Percentiles rank a stretch among this genome's conserved stretches.
These are phyloP conservation scores for Coffea eugenioides DNA, from an alignment of 257 asterid species.

Conservation along the genomic window DNA sequence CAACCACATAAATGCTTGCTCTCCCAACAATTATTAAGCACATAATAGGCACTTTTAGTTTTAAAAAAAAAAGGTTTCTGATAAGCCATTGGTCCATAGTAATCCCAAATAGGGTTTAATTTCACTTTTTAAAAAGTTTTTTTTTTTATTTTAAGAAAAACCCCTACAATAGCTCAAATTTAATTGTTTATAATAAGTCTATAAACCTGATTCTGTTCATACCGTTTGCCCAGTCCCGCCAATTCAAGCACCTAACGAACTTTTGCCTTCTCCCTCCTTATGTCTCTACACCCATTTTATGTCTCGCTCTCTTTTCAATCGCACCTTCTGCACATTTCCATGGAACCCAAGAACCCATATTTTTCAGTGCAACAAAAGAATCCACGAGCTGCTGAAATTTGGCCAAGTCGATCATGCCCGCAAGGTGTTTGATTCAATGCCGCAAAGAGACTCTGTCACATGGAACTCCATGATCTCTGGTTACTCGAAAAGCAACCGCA, in stretches of 20 bases:
- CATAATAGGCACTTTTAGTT: no score
- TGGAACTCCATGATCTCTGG: constrained; percentile 18
- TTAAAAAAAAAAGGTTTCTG: no score
- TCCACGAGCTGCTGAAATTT: background rate
- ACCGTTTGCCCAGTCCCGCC: background rate
- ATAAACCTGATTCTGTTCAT: no score
- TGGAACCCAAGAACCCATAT: background rate
- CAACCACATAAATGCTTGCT: no score
- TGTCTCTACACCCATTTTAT: background rate
- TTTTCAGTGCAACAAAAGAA: constrained; percentile 17
- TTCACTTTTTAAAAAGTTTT: no score
- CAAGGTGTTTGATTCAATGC: constrained; percentile 22
- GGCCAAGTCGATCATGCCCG: constrained; percentile 21
- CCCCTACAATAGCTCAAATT: no score
- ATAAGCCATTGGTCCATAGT: no score
- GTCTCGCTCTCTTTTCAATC: constrained; percentile 13
- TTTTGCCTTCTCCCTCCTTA: background rate
- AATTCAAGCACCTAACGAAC: background rate
- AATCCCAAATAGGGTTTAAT: no score
- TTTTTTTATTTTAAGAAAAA: no score
- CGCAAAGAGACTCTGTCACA: constrained; percentile 20
- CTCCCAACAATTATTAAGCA: no score
- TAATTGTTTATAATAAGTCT: no score
- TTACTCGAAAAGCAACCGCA: constrained; percentile 1
- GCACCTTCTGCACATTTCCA: background rate